Evolutionary conservation across 257 asterid genomes (phyloP), one percentile per base, ranked within the genome.

Genomic region (Cinchona pubescens): DNA sequence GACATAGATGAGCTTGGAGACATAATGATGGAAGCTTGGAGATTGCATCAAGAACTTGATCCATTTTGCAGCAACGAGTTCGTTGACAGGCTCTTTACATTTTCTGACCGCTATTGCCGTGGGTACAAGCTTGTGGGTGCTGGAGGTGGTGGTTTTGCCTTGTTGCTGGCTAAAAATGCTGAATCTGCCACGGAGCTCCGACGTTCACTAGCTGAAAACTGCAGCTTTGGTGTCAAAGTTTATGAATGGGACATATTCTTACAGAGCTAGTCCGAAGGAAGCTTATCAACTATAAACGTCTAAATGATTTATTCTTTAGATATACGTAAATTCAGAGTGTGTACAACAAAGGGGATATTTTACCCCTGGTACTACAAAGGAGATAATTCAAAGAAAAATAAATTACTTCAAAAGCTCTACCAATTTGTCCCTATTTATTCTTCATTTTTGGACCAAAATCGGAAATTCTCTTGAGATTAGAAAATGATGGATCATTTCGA

Each of bases 51-150:
- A 76, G 99, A 95, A 86, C 98, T 92, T 15, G 98, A 92, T 87
- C 99, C 98, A 34, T 86, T 73, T 82, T 95, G 97, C 92, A 95
- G 99, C 88, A 95, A 89, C 25, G 94, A 85, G 81, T 86, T 84
- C 56, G 96, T 95, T 2, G 99, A 95, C 86, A 82, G 78, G 73
- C 92, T 92, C 19, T 95, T 95, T 56, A 85, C 91, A 8, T 84
- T 89, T 73, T 86, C 85, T 32, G 89, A 88, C 79, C 85, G 79
- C 16, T 86, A 86, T 69, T 92, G 97, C 83, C 61, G 78, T 55
- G 99, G 99, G 23, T 92, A 89, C 89, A 95, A 94, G 83, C 99
- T 94, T 62, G 93, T 92, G 27, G 99, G 99, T 46, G 98, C 99
- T 68, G 99, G 99, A 77, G 97, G 99, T 71, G 99, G 99, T 27